Conservation (phyloP, 805 yeast genomes). For the Candida sakaeoensis region DNA sequence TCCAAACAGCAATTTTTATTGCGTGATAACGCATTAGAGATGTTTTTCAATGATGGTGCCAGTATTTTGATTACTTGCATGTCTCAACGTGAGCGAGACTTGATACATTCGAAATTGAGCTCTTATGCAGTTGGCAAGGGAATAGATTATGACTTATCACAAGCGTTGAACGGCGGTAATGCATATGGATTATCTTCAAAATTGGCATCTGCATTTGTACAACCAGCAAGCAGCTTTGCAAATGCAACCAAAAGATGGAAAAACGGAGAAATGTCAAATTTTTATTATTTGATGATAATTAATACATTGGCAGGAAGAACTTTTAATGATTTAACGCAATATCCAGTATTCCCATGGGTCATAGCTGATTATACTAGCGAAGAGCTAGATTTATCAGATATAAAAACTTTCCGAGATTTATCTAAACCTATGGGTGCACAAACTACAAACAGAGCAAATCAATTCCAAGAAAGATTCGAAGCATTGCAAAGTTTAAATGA, state of each 20-base stretch:
- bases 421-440: conserved; percentile 94
- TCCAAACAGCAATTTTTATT: conserved; percentile 73
- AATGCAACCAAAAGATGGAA: conserved; percentile 70
- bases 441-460: conserved; percentile 50
- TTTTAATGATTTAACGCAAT: conserved; percentile 83
- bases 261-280: conserved; percentile 75
- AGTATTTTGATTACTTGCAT: conserved; percentile 66
- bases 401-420: conserved; percentile 65
- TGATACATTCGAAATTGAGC: conserved; percentile 47
- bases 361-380: conserved; percentile 77
- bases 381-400: conserved; percentile 59
- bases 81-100: conserved; percentile 52
- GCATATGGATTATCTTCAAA: conserved; percentile 37
- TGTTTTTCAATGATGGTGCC: conserved; percentile 70
- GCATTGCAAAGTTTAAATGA: conserved; percentile 64
- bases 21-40: conserved; percentile 77
- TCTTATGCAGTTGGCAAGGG: conserved; percentile 47
- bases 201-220: conserved; percentile 37
- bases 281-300: conserved; percentile 72
- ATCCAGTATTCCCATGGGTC: conserved; percentile 92
- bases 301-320: conserved; percentile 88
- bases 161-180: conserved; percentile 37
- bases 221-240: conserved; percentile 19
- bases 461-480: conserved; percentile 68
- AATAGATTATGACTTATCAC: conserved; percentile 52